Base-by-base conservation (phyloP, 208 protist species). In the Trichomonas tenax region DNA sequence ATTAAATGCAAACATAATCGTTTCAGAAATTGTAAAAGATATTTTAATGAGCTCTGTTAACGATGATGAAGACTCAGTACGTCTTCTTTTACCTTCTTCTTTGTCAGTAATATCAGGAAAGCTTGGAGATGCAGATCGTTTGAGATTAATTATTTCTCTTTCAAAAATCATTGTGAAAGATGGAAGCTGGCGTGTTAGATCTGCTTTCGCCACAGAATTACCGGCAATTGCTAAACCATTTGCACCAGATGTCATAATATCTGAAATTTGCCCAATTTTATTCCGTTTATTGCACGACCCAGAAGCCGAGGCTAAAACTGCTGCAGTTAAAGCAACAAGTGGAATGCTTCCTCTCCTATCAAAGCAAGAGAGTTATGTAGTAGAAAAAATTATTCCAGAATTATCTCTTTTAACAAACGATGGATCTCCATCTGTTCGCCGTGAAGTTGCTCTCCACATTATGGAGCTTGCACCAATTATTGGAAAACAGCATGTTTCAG, bases 11-110 rank as follows among this genome's bases (percentile, higher is more conserved):
- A 93, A 93, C 38, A 51, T 93, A 58, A 93, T 93, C 17, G 51
- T 93, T 51, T 41, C 40, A 38, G 86, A 93, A 48, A 40, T 93
- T 51, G 86, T 44, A 4, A 93, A 93, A 38, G 86, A 93, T 44
- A 93, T 93, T 51, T 51, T 93, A 17, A 38, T 23, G 34, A 51
- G 26, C 31, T 34, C n/a, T 15, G 86, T 15, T 58, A 93, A 93
- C 38, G 86, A 93, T 93, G 86, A 93, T 36, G 86, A 93, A 93
- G 86, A 93, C 46, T 93, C 86, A 15, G 86, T 93, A 14, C 86
- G 86, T 93, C 44, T 93, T 51, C 86, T 93, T 51, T 6, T 93
- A 1, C 86, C 86, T 38, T 14, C 86, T 1, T 40, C 86, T 11
- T 4, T 93, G 3, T 93, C 86, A 34, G 31, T 93, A 6, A 93